These are phyloP conservation scores for Mrakiaceae sp. DNA, from an alignment of 1,284 basidiomycete genomes.

Conservation along the genomic window DNA sequence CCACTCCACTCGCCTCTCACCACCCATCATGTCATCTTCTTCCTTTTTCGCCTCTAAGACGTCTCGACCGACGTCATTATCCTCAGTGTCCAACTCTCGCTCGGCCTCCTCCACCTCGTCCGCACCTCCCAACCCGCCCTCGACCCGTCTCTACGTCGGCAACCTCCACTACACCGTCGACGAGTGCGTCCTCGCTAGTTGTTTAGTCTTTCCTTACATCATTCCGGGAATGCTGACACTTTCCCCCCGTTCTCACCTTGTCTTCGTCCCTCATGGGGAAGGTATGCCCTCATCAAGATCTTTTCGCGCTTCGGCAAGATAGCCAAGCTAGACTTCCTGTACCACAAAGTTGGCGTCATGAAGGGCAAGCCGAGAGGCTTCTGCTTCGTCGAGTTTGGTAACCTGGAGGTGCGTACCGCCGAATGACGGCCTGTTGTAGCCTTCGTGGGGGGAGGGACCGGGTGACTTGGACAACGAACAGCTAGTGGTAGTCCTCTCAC, in stretches of 20 bases:
- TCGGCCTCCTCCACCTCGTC: slow-evolving; percentile 1
- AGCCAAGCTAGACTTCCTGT: slow-evolving; percentile 83
- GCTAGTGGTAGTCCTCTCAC: neutral
- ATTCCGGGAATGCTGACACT: neutral
- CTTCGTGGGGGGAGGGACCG: neutral
- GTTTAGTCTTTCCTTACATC: neutral
- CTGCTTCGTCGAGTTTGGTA: slow-evolving; percentile 79
- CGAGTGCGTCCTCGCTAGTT: slow-evolving; percentile 50
- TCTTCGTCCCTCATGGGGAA: slow-evolving; percentile 27
- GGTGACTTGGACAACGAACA: neutral
- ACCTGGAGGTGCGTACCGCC: slow-evolving; percentile 56
- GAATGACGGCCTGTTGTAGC: neutral
- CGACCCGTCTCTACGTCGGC: slow-evolving; percentile 67
- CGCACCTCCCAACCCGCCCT: neutral
- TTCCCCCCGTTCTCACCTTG: neutral
- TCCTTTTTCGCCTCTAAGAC: too few relatives aligned
- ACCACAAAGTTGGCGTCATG: slow-evolving; percentile 78
- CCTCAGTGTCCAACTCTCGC: too few relatives aligned
- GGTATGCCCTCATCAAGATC: slow-evolving; percentile 73
- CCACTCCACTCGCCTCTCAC: too few relatives aligned
- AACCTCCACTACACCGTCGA: slow-evolving; percentile 80
- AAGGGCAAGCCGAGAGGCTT: slow-evolving; percentile 91
- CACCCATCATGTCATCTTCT: too few relatives aligned
- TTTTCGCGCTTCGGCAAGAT: slow-evolving; percentile 87
- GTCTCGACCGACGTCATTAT: too few relatives aligned